A percentile compares a stretch with the other conserved stretches of the same genome.
These are phyloP conservation scores for Hippophae rhamnoides DNA, from an alignment of 306 rosid species.

Conservation along the genomic window DNA sequence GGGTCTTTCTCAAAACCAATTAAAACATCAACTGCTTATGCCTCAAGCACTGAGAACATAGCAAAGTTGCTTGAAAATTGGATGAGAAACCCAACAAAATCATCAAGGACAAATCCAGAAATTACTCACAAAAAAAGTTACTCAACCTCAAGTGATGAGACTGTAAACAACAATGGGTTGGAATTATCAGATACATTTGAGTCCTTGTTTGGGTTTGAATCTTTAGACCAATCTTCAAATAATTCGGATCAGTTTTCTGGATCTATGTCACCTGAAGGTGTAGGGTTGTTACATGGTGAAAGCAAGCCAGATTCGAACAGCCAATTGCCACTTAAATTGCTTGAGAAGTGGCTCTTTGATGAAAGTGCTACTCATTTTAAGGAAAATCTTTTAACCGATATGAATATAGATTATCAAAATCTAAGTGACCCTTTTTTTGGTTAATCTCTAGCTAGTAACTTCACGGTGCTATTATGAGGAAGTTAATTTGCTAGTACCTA, in stretches of 20 bases:
- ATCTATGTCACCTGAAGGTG: conserved; percentile 42
- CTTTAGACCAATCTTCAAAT: conserved; percentile 36
- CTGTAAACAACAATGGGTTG: conserved; percentile 14
- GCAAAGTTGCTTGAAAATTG: conserved; percentile 38
- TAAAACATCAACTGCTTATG: conserved; percentile 18
- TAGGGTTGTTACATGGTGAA: conserved; percentile 32
- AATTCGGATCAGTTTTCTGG: conserved; percentile 51
- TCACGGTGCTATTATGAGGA: no score
- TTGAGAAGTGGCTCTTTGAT: conserved; percentile 85
- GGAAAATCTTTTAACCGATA: conserved; percentile 22
- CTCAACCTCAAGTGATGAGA: conserved; percentile 55
- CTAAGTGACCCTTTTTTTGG: conserved; percentile 10
- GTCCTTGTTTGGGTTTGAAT: conserved; percentile 47
- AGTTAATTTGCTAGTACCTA: no score
- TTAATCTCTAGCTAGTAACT: no score
- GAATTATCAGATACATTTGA: conserved; percentile 36
- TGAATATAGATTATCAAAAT: conserved; percentile 18
- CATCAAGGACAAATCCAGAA: conserved; percentile 12
- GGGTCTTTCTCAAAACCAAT: neutral
- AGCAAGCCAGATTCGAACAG: conserved; percentile 33
- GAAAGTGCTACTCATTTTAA: conserved; percentile 46
- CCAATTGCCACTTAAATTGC: conserved; percentile 44
- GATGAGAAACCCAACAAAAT: conserved; percentile 34
- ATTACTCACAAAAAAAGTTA: conserved; percentile 17
- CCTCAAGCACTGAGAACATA: conserved; percentile 51